Base-by-base conservation (phyloP, 352 stramenopile genomes). In the Aphanomyces cochlioides region DNA sequence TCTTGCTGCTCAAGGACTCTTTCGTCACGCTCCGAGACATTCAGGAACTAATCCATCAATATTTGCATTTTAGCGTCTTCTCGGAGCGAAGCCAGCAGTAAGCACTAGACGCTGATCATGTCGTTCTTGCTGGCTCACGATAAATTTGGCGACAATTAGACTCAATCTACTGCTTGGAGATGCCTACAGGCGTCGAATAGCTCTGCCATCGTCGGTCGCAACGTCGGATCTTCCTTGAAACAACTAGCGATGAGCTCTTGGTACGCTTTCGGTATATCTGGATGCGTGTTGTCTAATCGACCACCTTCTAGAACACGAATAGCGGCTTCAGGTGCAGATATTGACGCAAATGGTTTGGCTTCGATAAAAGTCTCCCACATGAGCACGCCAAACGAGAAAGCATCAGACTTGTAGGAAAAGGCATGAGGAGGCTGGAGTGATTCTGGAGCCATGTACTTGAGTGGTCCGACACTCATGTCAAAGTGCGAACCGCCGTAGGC, bases 381-480 rank as follows among this genome's bases (percentile, higher is more conserved):
- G 19, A 93, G 74, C 43, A 93, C 84, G 50, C 85, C 85, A 75
- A 92, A 93, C 81, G 90, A 90, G 75, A 87, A 93, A 69, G 84
- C 78, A 61, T 93, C 85, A 13, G 84, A 91, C 47, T 88, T 73
- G 72, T 83, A 89, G 40, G 85, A 93, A 53, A 92, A 92, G 54
- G 79, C 72, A 47, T 92, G 82, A 15, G 85, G 84, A 37, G 83
- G 83, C 63, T 89, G 79, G 3, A 93, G 75, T 5, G 85, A 93
- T 73, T 93, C 85, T 6, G 85, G 85, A 0, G 85, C 85, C 85
- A 93, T 92, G 73, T 90, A 93, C 81, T 90, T 90, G 63, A 93
- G 78, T 10, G 85, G 85, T 0, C 84, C 84, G 8, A 90, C 79
- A 1, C 79, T 76, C 37, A 87, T 78, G 40, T 88, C 83, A 81